A percentile compares a stretch with the other conserved stretches of the same genome.
Conservation (phyloP, 768 basidiomycete genomes). For the Porpolomopsis calyptriformis region DNA sequence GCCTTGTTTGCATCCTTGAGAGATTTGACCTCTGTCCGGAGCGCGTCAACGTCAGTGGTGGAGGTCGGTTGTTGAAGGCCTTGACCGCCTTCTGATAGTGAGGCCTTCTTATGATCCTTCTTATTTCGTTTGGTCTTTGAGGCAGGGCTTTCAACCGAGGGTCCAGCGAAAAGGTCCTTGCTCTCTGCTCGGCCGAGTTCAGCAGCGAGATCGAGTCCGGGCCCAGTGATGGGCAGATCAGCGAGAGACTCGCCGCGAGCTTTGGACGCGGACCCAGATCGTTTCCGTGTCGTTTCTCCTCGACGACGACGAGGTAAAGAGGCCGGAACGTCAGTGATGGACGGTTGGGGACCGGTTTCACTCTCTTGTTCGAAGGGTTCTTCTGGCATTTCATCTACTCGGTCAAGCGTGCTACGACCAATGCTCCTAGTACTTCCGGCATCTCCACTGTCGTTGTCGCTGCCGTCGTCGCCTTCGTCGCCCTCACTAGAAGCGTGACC, state of each 20-base stretch:
- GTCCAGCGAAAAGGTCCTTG: conserved; percentile 63
- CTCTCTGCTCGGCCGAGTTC: conserved; percentile 88
- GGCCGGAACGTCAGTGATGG: conserved; percentile 26
- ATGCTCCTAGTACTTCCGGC: conserved; percentile 47
- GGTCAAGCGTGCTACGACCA: conserved; percentile 47
- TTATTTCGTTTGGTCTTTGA: conserved; percentile 38
- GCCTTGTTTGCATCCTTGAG: conserved; percentile 96
- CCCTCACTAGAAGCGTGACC: conserved; percentile 26
- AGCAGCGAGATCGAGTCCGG: conserved; percentile 81
- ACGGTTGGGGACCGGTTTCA: conserved; percentile 26
- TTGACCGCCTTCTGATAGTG: conserved; percentile 20
- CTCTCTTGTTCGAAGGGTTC: conserved; percentile 30
- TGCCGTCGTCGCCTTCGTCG: conserved; percentile 21
- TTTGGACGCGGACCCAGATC: conserved; percentile 38
- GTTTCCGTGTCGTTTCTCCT: conserved; percentile 39
- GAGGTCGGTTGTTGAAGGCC: conserved; percentile 35
- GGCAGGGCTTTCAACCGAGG: conserved; percentile 37
- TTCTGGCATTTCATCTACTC: conserved; percentile 50
- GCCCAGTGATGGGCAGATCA: conserved; percentile 78
- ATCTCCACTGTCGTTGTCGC: conserved; percentile 36
- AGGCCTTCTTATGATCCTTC: conserved; percentile 32
- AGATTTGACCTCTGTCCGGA: conserved; percentile 80
- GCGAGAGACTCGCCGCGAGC: conserved; percentile 74
- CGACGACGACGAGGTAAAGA: conserved; percentile 29
- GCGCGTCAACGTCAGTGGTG: conserved; percentile 55